Evolutionary conservation across 208 protist genomes (phyloP), one percentile per base, ranked within the genome.

Genomic region (Leishmania gerbilli): DNA sequence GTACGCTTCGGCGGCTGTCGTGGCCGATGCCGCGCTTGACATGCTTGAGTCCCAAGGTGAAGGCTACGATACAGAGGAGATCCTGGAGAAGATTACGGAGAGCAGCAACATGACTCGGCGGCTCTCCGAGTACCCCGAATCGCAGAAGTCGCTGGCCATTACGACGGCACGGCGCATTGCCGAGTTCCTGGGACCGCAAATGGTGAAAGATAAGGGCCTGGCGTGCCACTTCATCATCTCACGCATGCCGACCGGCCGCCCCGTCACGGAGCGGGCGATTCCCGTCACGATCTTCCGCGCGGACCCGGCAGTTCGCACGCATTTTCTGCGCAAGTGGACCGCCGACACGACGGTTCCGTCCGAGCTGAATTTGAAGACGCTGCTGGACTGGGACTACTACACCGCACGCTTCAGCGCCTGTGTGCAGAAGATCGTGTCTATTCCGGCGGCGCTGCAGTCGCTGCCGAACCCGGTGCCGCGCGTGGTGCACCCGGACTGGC

Each of bases 361-460:
- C 4, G 74, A 88, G 37, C 65, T 92, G 55, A 92, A 99, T 84
- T 80, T 99, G 34, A 90, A 94, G 71, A 77, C 91, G 58, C 88
- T 99, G 40, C 88, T 99, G 19, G 99, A 99, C 89, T 99, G 99
- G 99, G 95, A 99, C 80, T 99, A 99, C 92, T 99, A 99, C 94
- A 99, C 97, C 2, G 90, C 95, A 6, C 96, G 99, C 69, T 96
- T 99, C 60, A 98, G 87, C 60, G 92, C 91, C 11, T 95, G 96
- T 64, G 98, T 99, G 76, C 99, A 99, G 88, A 99, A 99, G 87
- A 99, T 99, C 79, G 98, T 99, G 78, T 99, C 99, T 11, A 99
- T 99, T 83, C 99, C 99, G 2, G 99, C 99, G 7, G 99, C 98
- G 21, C 87, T 99, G 58, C 99, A 99, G 87, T 87, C 87, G 17